These are phyloP conservation scores for Lonicera japonica DNA, from an alignment of 129 eudicot genomes.

Conservation along the genomic window DNA sequence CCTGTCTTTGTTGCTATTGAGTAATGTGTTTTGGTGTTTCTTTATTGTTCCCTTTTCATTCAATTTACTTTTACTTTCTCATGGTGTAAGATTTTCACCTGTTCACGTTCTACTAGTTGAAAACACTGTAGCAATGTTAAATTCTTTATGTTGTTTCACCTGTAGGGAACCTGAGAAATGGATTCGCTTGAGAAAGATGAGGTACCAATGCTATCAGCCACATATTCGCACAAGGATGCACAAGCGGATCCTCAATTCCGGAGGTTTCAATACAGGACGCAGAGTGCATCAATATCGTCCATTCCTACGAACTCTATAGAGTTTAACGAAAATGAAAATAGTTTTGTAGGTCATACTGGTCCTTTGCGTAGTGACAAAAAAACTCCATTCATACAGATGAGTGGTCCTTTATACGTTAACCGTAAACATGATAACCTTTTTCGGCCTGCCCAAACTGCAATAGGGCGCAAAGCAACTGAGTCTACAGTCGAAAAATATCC, in stretches of 20 bases:
- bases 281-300: conserved; percentile 60
- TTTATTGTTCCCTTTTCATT: background rate
- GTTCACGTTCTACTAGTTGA: background rate
- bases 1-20: background rate
- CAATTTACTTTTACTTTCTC: background rate
- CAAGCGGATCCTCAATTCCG: conserved; percentile 21
- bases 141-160: background rate
- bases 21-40: background rate
- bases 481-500: conserved; percentile 20
- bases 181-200: conserved; percentile 50
- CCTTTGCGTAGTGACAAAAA: conserved; percentile 37
- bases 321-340: conserved; percentile 23
- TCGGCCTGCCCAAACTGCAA: conserved; percentile 15
- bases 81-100: background rate
- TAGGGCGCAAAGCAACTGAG: conserved; percentile 14
- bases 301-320: conserved; percentile 35
- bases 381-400: conserved; percentile 38
- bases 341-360: conserved; percentile 36
- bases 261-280: conserved; percentile 24
- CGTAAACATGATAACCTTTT: conserved; percentile 18
- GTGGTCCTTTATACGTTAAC: conserved; percentile 34
- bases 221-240: conserved; percentile 26
- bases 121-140: background rate
- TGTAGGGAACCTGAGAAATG: conserved; percentile 49
- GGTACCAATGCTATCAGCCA: conserved; percentile 39